Evolutionary conservation across 177 flowering plant species (phyloP).

Genomic region (Vitis hybrid): DNA sequence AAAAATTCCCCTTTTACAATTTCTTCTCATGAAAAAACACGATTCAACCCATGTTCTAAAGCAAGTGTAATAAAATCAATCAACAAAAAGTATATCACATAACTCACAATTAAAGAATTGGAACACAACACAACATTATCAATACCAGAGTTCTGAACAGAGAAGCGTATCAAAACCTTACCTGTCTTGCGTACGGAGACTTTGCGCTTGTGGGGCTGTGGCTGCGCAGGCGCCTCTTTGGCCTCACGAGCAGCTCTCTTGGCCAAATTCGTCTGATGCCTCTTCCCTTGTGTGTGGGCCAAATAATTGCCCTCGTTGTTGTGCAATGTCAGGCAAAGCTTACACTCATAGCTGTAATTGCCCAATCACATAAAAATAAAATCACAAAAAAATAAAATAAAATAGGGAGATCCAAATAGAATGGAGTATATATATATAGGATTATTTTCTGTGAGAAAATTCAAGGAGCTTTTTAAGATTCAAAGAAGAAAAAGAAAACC

Average conservation of each 20-base stretch:
- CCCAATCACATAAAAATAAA: neutral
- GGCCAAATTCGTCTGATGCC: constrained; percentile 97
- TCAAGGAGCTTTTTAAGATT: too few species aligned
- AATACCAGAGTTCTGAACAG: neutral
- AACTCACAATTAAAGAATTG: too few species aligned
- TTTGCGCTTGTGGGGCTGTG: constrained; percentile 92
- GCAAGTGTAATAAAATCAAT: too few species aligned
- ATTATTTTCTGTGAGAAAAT: too few species aligned
- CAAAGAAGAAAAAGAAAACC: too few species aligned
- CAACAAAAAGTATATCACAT: too few species aligned
- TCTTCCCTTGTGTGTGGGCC: constrained; percentile 98
- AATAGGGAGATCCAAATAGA: neutral
- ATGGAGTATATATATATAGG: neutral
- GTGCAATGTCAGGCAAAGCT: constrained; percentile 92
- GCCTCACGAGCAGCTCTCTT: constrained; percentile 99
- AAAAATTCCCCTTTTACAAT: too few species aligned
- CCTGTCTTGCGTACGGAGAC: constrained; percentile 71
- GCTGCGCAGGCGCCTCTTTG: constrained; percentile 89
- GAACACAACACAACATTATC: too few species aligned
- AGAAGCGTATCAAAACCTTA: constrained; percentile 1
- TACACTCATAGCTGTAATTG: constrained; percentile 78
- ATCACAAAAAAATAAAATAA: neutral
- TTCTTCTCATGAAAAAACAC: too few species aligned
- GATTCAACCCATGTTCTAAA: too few species aligned
- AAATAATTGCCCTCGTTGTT: constrained; percentile 97